Conservation (phyloP, 2,329 filamentous ascomycete genomes). For the Graphiopsis chlorocephala region DNA sequence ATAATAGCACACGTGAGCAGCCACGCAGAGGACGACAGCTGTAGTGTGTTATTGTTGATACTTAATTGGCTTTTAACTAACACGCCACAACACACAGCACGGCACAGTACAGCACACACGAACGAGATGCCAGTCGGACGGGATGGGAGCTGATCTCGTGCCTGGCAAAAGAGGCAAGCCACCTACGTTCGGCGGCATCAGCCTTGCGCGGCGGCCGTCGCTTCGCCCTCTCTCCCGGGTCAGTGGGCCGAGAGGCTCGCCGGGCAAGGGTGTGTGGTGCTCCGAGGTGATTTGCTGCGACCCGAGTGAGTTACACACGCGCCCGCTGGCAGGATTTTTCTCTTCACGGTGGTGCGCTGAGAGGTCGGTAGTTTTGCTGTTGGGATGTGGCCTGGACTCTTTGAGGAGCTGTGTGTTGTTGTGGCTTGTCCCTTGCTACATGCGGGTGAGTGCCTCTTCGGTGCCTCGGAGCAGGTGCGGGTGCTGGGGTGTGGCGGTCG, state of each 20-base stretch:
- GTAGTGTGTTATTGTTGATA: background rate
- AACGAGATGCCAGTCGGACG: background rate
- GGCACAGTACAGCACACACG: background rate
- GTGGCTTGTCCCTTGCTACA: background rate
- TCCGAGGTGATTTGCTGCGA: conserved; percentile 1
- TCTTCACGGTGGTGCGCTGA: background rate
- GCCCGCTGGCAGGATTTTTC: background rate
- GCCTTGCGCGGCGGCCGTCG: conserved; percentile 2
- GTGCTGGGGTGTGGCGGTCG: background rate
- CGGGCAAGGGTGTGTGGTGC: conserved; percentile 17
- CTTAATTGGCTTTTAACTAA: background rate
- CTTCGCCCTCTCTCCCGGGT: conserved; percentile 7
- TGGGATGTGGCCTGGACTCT: background rate
- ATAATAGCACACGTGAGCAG: background rate
- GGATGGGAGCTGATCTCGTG: conserved; percentile 12
- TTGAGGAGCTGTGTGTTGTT: background rate
- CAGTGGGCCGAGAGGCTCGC: conserved; percentile 14
- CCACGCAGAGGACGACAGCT: background rate
- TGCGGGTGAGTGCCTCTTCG: background rate
- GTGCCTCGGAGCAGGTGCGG: background rate
- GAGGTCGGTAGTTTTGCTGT: background rate
- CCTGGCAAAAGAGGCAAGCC: conserved; percentile 14
- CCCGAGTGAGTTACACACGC: background rate
- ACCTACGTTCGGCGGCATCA: conserved; percentile 15
- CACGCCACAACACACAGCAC: background rate